Percentiles rank a stretch among this genome's conserved stretches.
phyloP scores from a whole-genome alignment of 768 basidiomycete species.

The Hericium erinaceus region DNA sequence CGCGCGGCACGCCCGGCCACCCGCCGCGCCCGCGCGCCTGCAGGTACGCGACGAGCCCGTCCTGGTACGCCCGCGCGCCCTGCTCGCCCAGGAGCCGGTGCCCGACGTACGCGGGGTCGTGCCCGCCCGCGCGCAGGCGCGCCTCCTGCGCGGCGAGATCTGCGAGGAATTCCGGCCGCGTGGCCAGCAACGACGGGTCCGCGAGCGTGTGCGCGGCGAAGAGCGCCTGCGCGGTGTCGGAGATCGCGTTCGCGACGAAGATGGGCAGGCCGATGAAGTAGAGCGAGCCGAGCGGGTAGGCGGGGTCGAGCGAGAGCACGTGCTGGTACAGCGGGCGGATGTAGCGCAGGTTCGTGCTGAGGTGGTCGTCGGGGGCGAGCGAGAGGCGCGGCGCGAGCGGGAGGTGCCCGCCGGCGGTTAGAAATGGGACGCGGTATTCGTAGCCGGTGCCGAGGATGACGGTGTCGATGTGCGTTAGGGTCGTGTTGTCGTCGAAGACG shows the following conservation, averaged over 20 bases:
- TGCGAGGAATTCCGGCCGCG: slow-evolving; percentile 25
- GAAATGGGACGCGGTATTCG: slow-evolving; percentile 42
- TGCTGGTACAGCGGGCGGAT: slow-evolving; percentile 47
- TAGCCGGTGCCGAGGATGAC: slow-evolving; percentile 31
- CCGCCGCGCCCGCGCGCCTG: slow-evolving; percentile 12
- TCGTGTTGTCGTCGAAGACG: slow-evolving; percentile 39
- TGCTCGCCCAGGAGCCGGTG: slow-evolving; percentile 31
- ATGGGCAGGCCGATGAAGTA: slow-evolving; percentile 47
- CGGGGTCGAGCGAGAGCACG: slow-evolving; percentile 41
- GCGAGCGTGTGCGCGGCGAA: slow-evolving; percentile 37
- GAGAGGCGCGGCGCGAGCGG: slow-evolving; percentile 8
- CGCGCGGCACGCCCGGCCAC: slow-evolving; percentile 26
- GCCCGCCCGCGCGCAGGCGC: slow-evolving; percentile 28
- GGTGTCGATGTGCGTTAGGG: slow-evolving; percentile 30
- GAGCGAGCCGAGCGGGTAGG: slow-evolving; percentile 40
- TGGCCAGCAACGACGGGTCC: slow-evolving; percentile 31
- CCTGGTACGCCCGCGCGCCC: slow-evolving; percentile 24
- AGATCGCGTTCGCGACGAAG: slow-evolving; percentile 37
- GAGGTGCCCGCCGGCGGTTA: slow-evolving; percentile 18
- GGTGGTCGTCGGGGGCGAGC: slow-evolving; percentile 2
- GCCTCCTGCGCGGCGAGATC: slow-evolving; percentile 35
- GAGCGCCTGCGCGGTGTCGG: slow-evolving; percentile 41
- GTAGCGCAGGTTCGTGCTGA: slow-evolving; percentile 43
- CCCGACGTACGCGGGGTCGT: slow-evolving; percentile 40
- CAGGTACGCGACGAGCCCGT: slow-evolving; percentile 21